Evolutionary conservation across 345 rosid species (phyloP).

Genomic region (Garcia nutans): DNA sequence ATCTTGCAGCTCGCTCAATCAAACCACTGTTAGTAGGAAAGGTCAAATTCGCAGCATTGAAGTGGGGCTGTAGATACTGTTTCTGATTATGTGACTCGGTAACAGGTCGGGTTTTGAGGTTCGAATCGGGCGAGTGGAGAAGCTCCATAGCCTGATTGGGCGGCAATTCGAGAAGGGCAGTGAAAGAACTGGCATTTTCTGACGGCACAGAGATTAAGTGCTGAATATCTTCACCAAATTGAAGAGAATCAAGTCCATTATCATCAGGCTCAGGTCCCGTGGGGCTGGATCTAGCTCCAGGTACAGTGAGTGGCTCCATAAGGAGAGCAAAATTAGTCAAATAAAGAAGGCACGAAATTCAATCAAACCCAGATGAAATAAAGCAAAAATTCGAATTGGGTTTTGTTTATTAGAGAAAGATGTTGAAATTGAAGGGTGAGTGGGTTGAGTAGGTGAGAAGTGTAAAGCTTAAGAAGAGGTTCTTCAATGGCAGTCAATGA

Average conservation of each 20-base stretch:
- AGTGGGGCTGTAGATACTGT: slow-evolving; percentile 13
- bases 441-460: background rate
- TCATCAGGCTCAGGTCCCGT: slow-evolving; percentile 22
- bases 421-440: background rate
- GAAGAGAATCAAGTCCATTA: slow-evolving; percentile 42
- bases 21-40: slow-evolving; percentile 32
- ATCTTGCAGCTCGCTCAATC: slow-evolving; percentile 39
- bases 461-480: background rate
- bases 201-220: slow-evolving; percentile 40
- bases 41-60: slow-evolving; percentile 30
- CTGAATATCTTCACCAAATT: slow-evolving; percentile 54
- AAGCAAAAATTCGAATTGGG: background rate
- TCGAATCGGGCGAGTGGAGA: slow-evolving; percentile 49
- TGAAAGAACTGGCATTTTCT: slow-evolving; percentile 53
- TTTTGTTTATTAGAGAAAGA: background rate
- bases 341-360: background rate
- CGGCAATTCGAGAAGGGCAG: slow-evolving; percentile 61
- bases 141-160: slow-evolving; percentile 53
- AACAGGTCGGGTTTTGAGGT: slow-evolving; percentile 22
- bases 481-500: slow-evolving; percentile 12
- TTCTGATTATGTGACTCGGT: background rate
- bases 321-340: background rate
- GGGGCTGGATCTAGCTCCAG: slow-evolving; percentile 45
- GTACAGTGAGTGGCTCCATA: slow-evolving; percentile 48
- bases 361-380: slow-evolving; percentile 2